Conservation (phyloP, 352 stramenopile genomes). For the Phytophthora fragariaefolia region DNA sequence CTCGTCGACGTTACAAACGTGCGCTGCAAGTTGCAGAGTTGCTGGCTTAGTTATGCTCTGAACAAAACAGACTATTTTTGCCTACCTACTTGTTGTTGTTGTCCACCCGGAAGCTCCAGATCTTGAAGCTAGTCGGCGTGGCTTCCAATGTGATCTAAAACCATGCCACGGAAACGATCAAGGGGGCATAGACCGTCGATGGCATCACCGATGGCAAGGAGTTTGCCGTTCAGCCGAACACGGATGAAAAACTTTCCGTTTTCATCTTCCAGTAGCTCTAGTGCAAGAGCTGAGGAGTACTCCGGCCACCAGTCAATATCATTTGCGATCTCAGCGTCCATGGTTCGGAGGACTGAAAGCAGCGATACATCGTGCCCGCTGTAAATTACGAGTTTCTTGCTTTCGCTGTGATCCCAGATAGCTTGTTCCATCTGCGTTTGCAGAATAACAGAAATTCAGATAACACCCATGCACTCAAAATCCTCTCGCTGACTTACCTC, state of each 20-base stretch:
- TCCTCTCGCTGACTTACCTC: slow-evolving; percentile 32
- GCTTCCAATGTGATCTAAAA: slow-evolving; percentile 52
- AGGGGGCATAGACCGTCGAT: slow-evolving; percentile 30
- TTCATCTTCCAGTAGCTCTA: slow-evolving; percentile 77
- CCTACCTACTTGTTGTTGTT: slow-evolving; percentile 8
- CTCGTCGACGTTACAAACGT: slow-evolving; percentile 79
- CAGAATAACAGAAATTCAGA: slow-evolving; percentile 1
- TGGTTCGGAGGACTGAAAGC: slow-evolving; percentile 74
- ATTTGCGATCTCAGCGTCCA: slow-evolving; percentile 53
- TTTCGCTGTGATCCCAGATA: slow-evolving; percentile 37
- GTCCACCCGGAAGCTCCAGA: neutral
- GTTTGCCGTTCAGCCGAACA: slow-evolving; percentile 54
- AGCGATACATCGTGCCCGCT: slow-evolving; percentile 86
- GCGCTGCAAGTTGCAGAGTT: slow-evolving; percentile 78
- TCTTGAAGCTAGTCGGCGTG: slow-evolving; percentile 14
- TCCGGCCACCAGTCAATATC: slow-evolving; percentile 70
- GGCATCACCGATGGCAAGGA: slow-evolving; percentile 36
- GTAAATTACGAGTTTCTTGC: slow-evolving; percentile 76
- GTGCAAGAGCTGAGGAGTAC: slow-evolving; percentile 68
- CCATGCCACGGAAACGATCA: slow-evolving; percentile 53
- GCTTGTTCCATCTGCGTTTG: slow-evolving; percentile 49
- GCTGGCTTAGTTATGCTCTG: slow-evolving; percentile 47
- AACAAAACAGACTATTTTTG: slow-evolving; percentile 31
- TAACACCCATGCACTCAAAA: neutral
- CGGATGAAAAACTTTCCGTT: slow-evolving; percentile 64